These are phyloP conservation scores for Rhizopogon vinicolor DNA, from an alignment of 768 basidiomycete species.

Conservation along the genomic window DNA sequence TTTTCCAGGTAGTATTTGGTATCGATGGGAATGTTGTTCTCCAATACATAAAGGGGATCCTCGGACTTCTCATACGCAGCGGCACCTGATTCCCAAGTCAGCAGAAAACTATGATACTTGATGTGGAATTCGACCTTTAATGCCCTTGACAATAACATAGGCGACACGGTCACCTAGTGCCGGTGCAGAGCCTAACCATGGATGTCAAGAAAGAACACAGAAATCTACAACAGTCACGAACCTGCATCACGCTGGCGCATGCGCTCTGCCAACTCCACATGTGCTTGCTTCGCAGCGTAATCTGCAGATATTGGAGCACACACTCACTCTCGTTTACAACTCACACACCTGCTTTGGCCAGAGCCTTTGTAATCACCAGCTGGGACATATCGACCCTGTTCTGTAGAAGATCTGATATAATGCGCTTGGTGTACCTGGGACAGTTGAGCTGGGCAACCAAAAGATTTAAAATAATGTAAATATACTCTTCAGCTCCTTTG, in stretches of 20 bases:
- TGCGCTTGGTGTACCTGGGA: constrained; percentile 87
- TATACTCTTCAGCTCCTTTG: constrained; percentile 87
- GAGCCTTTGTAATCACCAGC: constrained; percentile 96
- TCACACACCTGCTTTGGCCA: constrained; percentile 74
- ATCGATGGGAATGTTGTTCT: constrained; percentile 97
- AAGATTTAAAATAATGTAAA: neutral
- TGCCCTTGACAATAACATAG: constrained; percentile 96
- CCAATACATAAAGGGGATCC: constrained; percentile 94
- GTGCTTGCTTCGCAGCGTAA: constrained; percentile 93
- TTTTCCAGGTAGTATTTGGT: constrained; percentile 98
- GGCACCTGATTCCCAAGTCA: constrained; percentile 53
- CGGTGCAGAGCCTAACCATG: constrained; percentile 78
- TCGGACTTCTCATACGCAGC: constrained; percentile 99
- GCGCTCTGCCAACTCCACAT: constrained; percentile 90
- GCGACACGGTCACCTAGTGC: constrained; percentile 98
- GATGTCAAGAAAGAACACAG: neutral
- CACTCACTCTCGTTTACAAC: neutral
- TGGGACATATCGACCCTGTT: constrained; percentile 99
- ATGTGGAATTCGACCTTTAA: constrained; percentile 61
- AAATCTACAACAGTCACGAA: constrained; percentile 17
- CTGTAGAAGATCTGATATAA: constrained; percentile 89
- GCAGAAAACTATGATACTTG: neutral
- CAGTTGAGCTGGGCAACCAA: constrained; percentile 8
- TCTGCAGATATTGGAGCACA: constrained; percentile 41
- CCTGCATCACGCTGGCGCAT: constrained; percentile 97